phyloP scores from a whole-genome alignment of 1,139 yeast genomes.

The Taphrina flavorubra region DNA sequence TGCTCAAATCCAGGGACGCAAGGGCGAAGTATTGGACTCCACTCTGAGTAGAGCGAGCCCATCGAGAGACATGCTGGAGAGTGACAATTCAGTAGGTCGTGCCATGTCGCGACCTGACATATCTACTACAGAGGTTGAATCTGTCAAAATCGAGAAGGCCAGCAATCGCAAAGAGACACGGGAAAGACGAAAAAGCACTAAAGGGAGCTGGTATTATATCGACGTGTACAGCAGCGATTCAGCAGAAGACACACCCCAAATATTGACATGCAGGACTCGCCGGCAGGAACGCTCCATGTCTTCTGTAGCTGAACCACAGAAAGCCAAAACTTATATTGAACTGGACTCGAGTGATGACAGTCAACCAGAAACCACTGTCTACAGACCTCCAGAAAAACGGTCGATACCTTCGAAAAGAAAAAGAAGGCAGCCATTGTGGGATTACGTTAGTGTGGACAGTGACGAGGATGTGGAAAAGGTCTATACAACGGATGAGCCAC shows the following conservation, averaged over 20 bases:
- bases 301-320: neutral
- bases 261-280: constrained; percentile 14
- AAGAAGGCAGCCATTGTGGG: constrained; percentile 11
- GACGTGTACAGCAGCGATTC: constrained; percentile 13
- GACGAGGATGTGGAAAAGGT: constrained; percentile 2
- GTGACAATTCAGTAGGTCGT: neutral
- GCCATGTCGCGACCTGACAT: neutral
- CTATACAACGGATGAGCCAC: constrained; percentile 13
- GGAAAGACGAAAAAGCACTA: constrained; percentile 7
- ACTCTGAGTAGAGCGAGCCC: neutral
- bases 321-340: neutral
- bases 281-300: constrained; percentile 2
- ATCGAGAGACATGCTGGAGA: neutral
- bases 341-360: constrained; percentile 8
- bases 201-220: constrained; percentile 26
- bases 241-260: neutral
- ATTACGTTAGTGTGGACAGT: constrained; percentile 11
- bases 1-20: neutral
- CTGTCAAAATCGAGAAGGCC: neutral
- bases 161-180: neutral
- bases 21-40: neutral
- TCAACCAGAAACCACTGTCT: neutral
- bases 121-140: neutral
- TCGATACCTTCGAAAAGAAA: neutral
- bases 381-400: constrained; percentile 6